Evolutionary conservation across 805 yeast species (phyloP).

Genomic region (Saturnispora galanensis): DNA sequence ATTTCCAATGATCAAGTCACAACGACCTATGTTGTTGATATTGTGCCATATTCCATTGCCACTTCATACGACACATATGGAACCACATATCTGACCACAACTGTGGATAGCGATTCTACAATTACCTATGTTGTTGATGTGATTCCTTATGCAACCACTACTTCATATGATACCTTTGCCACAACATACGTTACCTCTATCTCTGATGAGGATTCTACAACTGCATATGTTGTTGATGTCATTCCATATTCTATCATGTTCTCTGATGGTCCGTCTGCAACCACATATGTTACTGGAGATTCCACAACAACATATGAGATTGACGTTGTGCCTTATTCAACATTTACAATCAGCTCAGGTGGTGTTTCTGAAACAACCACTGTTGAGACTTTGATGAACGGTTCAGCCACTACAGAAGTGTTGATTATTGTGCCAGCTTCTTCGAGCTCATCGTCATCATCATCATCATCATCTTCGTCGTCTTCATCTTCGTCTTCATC

Average conservation of each 20-base stretch:
- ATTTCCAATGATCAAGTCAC: neutral
- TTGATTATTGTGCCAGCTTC: neutral
- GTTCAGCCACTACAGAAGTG: neutral
- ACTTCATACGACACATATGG: neutral
- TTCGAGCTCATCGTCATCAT: neutral
- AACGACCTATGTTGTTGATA: neutral
- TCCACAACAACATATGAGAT: neutral
- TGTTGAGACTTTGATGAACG: neutral
- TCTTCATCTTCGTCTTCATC: neutral
- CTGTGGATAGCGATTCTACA: no score
- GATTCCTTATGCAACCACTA: neutral
- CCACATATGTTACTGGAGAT: neutral
- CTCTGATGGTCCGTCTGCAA: neutral
- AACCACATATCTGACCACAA: neutral
- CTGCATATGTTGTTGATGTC: neutral
- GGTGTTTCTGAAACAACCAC: neutral
- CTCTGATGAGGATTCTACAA: neutral
- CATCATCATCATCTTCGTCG: neutral
- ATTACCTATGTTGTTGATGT: neutral
- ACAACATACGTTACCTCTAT: neutral
- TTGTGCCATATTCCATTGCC: neutral
- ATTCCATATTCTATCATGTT: neutral
- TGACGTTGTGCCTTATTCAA: neutral
- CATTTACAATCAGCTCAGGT: neutral
- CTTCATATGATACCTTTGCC: neutral